Evolutionary conservation across 805 yeast genomes (phyloP), one percentile per base, ranked within the genome.

Genomic region (Candida vartiovaarae): DNA sequence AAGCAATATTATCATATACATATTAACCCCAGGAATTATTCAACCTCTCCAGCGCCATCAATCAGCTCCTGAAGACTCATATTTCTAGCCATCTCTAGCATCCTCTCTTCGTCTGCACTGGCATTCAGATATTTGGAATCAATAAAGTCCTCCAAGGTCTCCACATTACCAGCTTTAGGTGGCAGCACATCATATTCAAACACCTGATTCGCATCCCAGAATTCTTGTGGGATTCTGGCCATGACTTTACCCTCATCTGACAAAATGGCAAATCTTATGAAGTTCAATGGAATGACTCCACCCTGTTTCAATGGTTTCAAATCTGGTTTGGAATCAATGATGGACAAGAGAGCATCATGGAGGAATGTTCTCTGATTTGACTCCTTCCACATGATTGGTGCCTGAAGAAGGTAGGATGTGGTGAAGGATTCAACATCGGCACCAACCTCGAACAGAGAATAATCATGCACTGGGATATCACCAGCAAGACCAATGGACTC

Each of bases 141-240:
- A 20, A 67, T 57, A 39, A 61, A 64, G 42, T 59, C 62, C 25
- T 59, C 60, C 5, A 67, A 55, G 1, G 51, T 53, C 49, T 68
- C 72, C 10, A 64, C 52, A 24, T 66, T 57, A 49, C 80, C 77
- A 6, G 63, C 61, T 20, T 53, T 54, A 2, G 95, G 93, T 2
- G 95, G 90, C 24, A 84, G 59, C 3, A 82, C 74, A 60, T 84
- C 95, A 56, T 74, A 84, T 51, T 84, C 95, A 55, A 67, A 78
- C 11, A 80, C 70, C 43, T 82, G 82, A 43, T 80, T 70, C 26
- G 73, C 58, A 2, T 73, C 71, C 84, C 88, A 84, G 25, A 82
- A 69, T 3, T 62, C 52, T 26, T 69, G 55, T 1, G 95, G 95
- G 25, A 84, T 68, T 50, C 76, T 74, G 1, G 86, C 85, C 84